Evolutionary conservation across 192 early-diverging fungal species (phyloP).

Genomic region (Coemansia sp.): DNA sequence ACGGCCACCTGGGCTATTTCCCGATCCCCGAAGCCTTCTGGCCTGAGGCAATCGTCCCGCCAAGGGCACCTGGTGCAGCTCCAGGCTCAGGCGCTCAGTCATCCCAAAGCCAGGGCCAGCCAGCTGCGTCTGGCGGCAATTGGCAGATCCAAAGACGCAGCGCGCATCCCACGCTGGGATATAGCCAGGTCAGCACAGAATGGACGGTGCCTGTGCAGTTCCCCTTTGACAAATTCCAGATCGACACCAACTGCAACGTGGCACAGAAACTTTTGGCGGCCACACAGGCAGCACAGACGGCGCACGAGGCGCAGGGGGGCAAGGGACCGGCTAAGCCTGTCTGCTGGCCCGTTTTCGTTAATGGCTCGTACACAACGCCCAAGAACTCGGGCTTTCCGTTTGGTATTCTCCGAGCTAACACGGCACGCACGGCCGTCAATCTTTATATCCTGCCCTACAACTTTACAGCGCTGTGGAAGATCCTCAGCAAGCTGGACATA

Average conservation of each 20-base stretch:
- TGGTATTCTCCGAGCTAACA: conserved; percentile 69
- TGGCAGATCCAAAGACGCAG: conserved; percentile 49
- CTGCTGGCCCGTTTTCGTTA: conserved; percentile 57
- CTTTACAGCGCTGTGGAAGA: conserved; percentile 67
- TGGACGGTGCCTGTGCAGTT: conserved; percentile 68
- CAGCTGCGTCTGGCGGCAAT: background rate
- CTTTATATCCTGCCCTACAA: conserved; percentile 78
- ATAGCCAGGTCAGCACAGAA: conserved; percentile 51
- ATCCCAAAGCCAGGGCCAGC: background rate
- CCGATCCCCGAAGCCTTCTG: conserved; percentile 75
- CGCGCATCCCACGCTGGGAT: conserved; percentile 65
- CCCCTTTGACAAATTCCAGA: conserved; percentile 71
- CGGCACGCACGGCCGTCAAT: conserved; percentile 62
- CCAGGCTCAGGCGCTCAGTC: no score
- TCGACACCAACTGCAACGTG: conserved; percentile 57
- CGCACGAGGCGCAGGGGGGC: conserved; percentile 36
- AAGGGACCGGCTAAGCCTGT: conserved; percentile 56
- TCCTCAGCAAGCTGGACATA: conserved; percentile 54
- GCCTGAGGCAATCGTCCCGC: conserved; percentile 50
- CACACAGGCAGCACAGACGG: conserved; percentile 37
- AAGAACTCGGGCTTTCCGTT: conserved; percentile 65
- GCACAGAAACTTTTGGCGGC: conserved; percentile 60
- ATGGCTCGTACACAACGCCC: conserved; percentile 56
- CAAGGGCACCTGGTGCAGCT: conserved; percentile 2
- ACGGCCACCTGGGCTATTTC: conserved; percentile 55